Percentiles rank a stretch among this genome's conserved stretches.
Conservation (phyloP, 192 early-diverging fungal genomes). For the Backusella westeae region DNA sequence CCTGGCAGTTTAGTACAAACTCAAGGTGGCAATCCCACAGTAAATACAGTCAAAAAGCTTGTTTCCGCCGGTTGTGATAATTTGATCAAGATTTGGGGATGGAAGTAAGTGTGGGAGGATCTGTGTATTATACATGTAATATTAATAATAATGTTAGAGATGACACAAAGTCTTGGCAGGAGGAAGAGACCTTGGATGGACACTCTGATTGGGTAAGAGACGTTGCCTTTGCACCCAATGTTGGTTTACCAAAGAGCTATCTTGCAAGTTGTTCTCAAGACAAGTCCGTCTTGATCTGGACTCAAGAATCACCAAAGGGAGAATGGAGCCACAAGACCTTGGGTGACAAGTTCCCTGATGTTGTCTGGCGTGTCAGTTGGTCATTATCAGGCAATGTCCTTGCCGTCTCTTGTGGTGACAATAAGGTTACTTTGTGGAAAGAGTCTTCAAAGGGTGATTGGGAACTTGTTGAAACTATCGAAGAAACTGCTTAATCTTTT, state of each 20-base stretch:
- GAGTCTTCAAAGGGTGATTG: constrained; percentile 91
- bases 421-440: constrained; percentile 96
- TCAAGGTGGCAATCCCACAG: constrained; percentile 53
- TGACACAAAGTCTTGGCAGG: constrained; percentile 77
- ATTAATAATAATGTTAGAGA: constrained; percentile 43
- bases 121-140: background rate
- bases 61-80: constrained; percentile 96
- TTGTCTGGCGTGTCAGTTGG: constrained; percentile 99
- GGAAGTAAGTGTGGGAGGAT: constrained; percentile 30
- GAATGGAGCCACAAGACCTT: constrained; percentile 79
- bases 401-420: constrained; percentile 95
- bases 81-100: constrained; percentile 92
- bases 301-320: constrained; percentile 66
- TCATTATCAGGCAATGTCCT: constrained; percentile 91
- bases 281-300: constrained; percentile 95
- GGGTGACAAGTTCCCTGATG: constrained; percentile 86
- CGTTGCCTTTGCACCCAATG: constrained; percentile 94
- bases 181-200: constrained; percentile 78
- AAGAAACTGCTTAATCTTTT: constrained; percentile 37
- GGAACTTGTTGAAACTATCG: constrained; percentile 81
- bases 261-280: constrained; percentile 97
- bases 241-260: constrained; percentile 86
- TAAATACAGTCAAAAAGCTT: constrained; percentile 71
- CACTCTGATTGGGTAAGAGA: constrained; percentile 99
- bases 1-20: constrained; percentile 69